A percentile compares a stretch with the other conserved stretches of the same genome.
Conservation (phyloP, 2,329 filamentous ascomycete species). For the Alternaria incomplexa region DNA sequence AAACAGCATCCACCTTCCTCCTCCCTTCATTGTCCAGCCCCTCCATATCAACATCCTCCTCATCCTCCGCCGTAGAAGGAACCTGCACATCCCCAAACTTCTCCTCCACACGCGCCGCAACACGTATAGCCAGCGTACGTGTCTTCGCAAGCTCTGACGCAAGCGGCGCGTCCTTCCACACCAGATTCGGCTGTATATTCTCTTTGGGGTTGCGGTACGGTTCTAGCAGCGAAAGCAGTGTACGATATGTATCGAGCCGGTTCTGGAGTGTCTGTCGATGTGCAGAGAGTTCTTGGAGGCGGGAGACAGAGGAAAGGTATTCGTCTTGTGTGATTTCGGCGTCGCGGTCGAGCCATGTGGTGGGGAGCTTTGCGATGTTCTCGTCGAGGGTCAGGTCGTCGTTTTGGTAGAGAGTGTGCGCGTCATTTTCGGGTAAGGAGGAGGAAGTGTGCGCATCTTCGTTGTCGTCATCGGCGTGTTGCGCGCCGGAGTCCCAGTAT, state of each 20-base stretch:
- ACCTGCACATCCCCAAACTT: slow-evolving; percentile 37
- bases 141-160: slow-evolving; percentile 71
- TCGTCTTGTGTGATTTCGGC: slow-evolving; percentile 34
- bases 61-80: slow-evolving; percentile 33
- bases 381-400: slow-evolving; percentile 45
- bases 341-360: slow-evolving; percentile 18
- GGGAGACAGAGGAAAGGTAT: slow-evolving; percentile 50
- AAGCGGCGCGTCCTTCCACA: slow-evolving; percentile 68
- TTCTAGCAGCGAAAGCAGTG: slow-evolving; percentile 58
- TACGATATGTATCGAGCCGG: slow-evolving; percentile 56
- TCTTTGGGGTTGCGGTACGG: slow-evolving; percentile 58
- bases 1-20: slow-evolving; percentile 32
- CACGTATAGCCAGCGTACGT: slow-evolving; percentile 60
- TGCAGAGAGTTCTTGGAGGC: slow-evolving; percentile 56
- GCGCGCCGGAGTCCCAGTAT: slow-evolving; percentile 61
- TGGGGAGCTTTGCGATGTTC: slow-evolving; percentile 41
- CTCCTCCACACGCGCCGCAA: slow-evolving; percentile 44
- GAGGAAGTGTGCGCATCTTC: slow-evolving; percentile 29
- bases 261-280: slow-evolving; percentile 57
- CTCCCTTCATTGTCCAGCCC: slow-evolving; percentile 22
- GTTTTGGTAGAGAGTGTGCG: slow-evolving; percentile 36
- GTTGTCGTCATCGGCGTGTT: slow-evolving; percentile 30
- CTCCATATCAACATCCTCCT: slow-evolving; percentile 29
- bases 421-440: slow-evolving; percentile 50
- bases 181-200: slow-evolving; percentile 68